Conservation (phyloP, 192 early-diverging fungal genomes). For the Entomortierella beljakovae region DNA sequence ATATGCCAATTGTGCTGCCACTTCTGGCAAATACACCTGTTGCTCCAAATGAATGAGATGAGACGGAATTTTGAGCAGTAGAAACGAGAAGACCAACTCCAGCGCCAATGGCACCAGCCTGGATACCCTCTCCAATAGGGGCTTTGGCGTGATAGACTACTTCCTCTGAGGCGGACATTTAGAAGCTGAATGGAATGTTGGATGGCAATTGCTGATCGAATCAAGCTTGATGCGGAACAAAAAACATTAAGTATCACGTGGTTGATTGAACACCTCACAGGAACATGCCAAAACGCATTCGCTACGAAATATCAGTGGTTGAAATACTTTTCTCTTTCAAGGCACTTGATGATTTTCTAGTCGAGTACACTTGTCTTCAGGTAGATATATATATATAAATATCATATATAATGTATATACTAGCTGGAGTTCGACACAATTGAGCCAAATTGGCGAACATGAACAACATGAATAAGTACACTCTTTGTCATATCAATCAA, state of each 20-base stretch:
- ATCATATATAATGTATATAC: no score
- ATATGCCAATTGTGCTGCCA: slow-evolving; percentile 73
- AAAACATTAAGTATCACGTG: neutral
- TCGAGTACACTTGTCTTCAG: no score
- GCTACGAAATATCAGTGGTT: no score
- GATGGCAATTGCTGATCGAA: slow-evolving; percentile 1
- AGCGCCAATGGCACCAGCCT: slow-evolving; percentile 62
- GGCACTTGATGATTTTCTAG: no score
- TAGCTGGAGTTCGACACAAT: no score
- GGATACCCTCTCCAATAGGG: slow-evolving; percentile 56
- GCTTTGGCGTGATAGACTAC: slow-evolving; percentile 56
- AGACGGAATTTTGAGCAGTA: slow-evolving; percentile 75
- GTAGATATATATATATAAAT: no score
- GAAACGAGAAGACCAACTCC: slow-evolving; percentile 77
- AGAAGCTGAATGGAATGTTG: neutral
- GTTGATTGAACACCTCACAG: neutral
- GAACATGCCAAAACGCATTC: neutral
- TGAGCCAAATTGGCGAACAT: no score
- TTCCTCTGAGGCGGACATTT: slow-evolving; percentile 32
- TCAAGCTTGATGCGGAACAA: slow-evolving; percentile 9
- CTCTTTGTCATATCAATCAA: no score
- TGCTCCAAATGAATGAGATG: slow-evolving; percentile 61
- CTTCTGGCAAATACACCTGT: slow-evolving; percentile 68
- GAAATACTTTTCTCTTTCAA: no score
- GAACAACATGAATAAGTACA: no score